A percentile compares a stretch with the other conserved stretches of the same genome.
Conservation (phyloP, 176 grass and related monocot species). For the Ananas comosus region DNA sequence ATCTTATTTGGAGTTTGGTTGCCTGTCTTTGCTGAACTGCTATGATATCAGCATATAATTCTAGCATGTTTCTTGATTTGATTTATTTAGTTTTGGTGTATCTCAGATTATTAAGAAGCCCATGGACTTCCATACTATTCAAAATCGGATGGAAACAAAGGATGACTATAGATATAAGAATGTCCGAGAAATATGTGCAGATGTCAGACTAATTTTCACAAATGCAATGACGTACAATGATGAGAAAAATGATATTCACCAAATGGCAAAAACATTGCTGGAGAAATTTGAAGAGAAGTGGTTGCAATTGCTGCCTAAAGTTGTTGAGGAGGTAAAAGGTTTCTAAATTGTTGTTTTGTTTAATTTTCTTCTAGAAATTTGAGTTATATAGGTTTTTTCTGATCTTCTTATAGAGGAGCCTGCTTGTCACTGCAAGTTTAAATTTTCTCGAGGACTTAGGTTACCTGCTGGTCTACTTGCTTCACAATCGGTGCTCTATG, state of each 20-base stretch:
- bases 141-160: conserved; percentile 82
- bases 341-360: neutral
- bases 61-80: conserved; percentile 7
- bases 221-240: conserved; percentile 97
- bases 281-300: conserved; percentile 93
- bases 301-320: conserved; percentile 71
- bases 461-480: conserved; percentile 11
- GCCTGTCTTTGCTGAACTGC: neutral
- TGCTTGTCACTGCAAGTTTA: neutral
- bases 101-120: conserved; percentile 77
- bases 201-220: conserved; percentile 86
- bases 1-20: neutral
- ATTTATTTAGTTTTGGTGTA: conserved; percentile 24
- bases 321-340: conserved; percentile 62
- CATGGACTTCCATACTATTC: conserved; percentile 87
- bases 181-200: conserved; percentile 82
- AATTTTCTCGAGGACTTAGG: conserved; percentile 6
- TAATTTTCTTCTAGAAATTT: conserved; percentile 2
- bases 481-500: conserved; percentile 15
- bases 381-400: neutral
- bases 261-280: conserved; percentile 76
- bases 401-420: neutral
- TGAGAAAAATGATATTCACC: conserved; percentile 44
- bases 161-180: conserved; percentile 58
- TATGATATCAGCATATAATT: neutral